These are phyloP conservation scores for Chara braunii DNA, from an alignment of 139 green algal species.

Conservation along the genomic window DNA sequence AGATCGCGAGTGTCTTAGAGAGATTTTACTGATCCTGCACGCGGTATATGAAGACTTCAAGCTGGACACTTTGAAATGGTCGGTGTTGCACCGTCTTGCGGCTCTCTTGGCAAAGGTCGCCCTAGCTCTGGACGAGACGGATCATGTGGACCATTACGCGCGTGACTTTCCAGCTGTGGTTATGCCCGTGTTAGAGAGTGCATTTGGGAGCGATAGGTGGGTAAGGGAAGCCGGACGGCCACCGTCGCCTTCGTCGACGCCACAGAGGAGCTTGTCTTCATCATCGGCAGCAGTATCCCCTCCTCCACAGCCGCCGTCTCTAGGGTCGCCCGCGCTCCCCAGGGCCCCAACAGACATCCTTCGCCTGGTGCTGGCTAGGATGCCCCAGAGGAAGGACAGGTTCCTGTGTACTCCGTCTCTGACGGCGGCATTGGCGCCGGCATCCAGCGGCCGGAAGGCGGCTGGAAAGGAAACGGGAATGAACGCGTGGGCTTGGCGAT, in stretches of 20 bases:
- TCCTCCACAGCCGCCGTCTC: neutral
- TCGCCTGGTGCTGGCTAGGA: too few relatives aligned
- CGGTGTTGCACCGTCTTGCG: neutral
- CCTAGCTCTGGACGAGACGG: neutral
- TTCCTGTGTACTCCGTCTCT: too few relatives aligned
- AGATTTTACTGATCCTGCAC: conserved; percentile 20
- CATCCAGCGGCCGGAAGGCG: too few relatives aligned
- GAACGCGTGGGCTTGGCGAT: too few relatives aligned
- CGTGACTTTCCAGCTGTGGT: neutral
- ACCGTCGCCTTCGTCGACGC: neutral
- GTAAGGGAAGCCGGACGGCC: neutral
- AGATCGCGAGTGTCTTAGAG: too few relatives aligned
- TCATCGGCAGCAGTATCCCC: neutral
- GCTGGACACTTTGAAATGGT: conserved; percentile 8
- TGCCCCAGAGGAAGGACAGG: too few relatives aligned
- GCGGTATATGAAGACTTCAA: conserved; percentile 29
- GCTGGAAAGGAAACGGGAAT: too few relatives aligned
- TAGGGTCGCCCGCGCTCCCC: neutral
- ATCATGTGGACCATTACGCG: conserved; percentile 18
- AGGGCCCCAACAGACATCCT: too few relatives aligned
- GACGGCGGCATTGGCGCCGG: too few relatives aligned
- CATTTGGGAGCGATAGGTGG: too few relatives aligned
- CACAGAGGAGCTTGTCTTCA: neutral
- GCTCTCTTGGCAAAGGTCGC: conserved; percentile 1
- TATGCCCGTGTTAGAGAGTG: too few relatives aligned